Conservation (phyloP, 768 basidiomycete genomes). For the Collybiopsis confluens region DNA sequence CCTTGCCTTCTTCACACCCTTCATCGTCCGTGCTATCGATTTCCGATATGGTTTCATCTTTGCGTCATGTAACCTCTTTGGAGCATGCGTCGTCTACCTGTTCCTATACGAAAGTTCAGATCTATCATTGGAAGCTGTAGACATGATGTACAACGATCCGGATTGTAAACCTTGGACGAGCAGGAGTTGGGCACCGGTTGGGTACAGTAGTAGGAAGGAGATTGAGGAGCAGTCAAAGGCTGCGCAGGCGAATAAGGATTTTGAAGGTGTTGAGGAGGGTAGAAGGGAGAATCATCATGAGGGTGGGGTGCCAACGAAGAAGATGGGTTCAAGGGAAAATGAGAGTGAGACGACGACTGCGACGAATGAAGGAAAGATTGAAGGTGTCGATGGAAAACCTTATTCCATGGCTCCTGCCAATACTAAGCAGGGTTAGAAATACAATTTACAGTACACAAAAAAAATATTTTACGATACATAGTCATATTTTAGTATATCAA, state of each 20-base stretch:
- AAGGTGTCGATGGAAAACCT: background rate
- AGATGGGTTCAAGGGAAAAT: background rate
- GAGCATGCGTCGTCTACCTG: conserved; percentile 58
- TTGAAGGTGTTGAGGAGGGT: background rate
- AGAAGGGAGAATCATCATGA: background rate
- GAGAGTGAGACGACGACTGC: background rate
- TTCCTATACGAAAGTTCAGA: conserved; percentile 75
- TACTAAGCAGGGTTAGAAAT: too few species aligned
- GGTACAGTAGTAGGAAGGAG: conserved; percentile 28
- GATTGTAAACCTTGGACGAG: conserved; percentile 66
- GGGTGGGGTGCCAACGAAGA: too few species aligned
- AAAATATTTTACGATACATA: background rate
- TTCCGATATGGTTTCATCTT: conserved; percentile 72
- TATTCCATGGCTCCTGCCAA: background rate
- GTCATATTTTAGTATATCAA: background rate
- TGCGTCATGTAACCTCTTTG: conserved; percentile 60
- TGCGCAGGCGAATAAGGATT: background rate
- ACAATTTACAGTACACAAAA: too few species aligned
- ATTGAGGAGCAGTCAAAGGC: conserved; percentile 5
- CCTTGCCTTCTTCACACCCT: conserved; percentile 76
- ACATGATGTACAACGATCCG: conserved; percentile 67
- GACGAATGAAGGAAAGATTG: background rate
- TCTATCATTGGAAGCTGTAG: conserved; percentile 62
- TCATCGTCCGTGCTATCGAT: conserved; percentile 52
- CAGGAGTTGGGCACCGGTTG: conserved; percentile 53